Evolutionary conservation across 2,329 filamentous ascomycete genomes (phyloP).

Genomic region (Fusarium nanum): DNA sequence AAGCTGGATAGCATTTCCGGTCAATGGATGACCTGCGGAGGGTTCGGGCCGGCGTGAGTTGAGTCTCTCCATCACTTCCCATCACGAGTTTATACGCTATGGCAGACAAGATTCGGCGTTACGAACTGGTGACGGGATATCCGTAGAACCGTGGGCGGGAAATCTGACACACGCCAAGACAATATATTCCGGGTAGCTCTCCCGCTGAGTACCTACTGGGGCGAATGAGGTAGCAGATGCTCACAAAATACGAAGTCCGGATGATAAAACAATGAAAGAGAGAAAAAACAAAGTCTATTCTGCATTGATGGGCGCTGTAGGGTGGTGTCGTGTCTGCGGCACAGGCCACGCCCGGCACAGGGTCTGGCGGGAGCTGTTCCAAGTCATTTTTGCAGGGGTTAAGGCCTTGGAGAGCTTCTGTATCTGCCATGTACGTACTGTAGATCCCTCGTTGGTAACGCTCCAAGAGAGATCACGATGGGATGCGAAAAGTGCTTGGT

Average conservation of each 20-base stretch:
- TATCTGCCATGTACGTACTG: neutral
- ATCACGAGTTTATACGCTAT: neutral
- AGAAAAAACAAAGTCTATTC: conserved; percentile 34
- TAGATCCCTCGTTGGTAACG: conserved; percentile 14
- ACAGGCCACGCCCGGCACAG: conserved; percentile 10
- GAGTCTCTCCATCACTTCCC: neutral
- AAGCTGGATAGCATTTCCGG: conserved; percentile 14
- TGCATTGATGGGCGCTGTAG: conserved; percentile 21
- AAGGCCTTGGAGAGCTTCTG: neutral
- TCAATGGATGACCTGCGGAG: conserved; percentile 12
- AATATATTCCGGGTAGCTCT: neutral
- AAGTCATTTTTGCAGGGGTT: neutral
- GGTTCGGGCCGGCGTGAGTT: conserved; percentile 27
- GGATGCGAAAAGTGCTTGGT: conserved; percentile 11
- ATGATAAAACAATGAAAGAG: conserved; percentile 1
- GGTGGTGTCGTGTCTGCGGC: conserved; percentile 27
- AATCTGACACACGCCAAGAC: conserved; percentile 32
- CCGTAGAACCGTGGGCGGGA: neutral
- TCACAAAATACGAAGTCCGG: conserved; percentile 23
- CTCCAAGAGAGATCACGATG: conserved; percentile 32
- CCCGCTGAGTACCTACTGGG: neutral
- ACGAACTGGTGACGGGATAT: conserved; percentile 15
- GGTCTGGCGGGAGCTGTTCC: conserved; percentile 4
- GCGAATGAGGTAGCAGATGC: conserved; percentile 20
- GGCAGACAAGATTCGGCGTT: neutral